A percentile compares a stretch with the other conserved stretches of the same genome.
phyloP scores from a whole-genome alignment of 2,329 filamentous ascomycete genomes.

The Xylariaceae sp. region DNA sequence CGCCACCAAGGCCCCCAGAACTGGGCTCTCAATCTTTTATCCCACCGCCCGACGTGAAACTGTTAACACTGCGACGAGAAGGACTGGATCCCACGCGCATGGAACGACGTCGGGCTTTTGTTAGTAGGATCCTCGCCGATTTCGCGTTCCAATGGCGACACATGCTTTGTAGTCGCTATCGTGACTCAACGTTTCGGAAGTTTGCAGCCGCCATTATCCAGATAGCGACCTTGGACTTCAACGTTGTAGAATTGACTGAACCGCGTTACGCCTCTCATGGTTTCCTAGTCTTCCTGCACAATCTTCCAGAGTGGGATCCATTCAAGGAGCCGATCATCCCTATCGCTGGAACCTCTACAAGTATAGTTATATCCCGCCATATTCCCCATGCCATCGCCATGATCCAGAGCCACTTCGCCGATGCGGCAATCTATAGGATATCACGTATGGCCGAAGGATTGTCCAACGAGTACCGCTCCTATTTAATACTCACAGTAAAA shows the following conservation, averaged over 20 bases:
- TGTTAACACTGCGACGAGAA: neutral
- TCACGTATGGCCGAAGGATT: no score
- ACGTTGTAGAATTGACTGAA: neutral
- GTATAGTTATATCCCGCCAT: neutral
- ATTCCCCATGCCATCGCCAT: neutral
- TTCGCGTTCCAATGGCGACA: neutral
- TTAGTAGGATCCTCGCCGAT: neutral
- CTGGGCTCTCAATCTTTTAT: neutral
- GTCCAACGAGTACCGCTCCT: neutral
- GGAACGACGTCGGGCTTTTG: neutral
- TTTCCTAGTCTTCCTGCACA: neutral
- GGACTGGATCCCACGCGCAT: neutral
- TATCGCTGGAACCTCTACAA: neutral
- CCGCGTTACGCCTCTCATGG: neutral
- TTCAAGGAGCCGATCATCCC: neutral
- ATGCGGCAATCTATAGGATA: no score
- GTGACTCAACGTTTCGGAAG: neutral
- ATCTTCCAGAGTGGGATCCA: neutral
- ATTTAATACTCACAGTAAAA: neutral
- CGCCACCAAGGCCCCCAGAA: neutral
- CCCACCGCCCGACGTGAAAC: neutral
- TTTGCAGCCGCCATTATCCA: neutral
- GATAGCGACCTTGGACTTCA: neutral
- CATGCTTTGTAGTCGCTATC: neutral
- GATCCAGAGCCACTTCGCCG: neutral